Evolutionary conservation across 1,284 basidiomycete genomes (phyloP).

Genomic region (Exobasidium rhododendri): DNA sequence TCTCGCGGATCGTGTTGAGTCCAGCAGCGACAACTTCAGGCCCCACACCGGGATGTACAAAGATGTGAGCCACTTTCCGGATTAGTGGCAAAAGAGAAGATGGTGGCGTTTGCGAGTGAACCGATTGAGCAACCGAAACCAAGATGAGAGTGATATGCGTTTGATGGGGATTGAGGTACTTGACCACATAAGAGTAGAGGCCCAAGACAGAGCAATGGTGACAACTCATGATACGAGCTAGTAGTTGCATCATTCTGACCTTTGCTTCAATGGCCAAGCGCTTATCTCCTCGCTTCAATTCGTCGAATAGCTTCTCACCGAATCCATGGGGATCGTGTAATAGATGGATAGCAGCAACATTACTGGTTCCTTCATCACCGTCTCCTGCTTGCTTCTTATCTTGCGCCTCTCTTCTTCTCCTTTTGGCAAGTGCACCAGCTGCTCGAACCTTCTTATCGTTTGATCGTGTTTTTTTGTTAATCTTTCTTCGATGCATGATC

Average conservation of each 20-base stretch:
- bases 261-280: conserved; percentile 87
- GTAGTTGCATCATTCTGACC: conserved; percentile 92
- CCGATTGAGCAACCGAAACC: conserved; percentile 88
- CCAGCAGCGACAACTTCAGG: conserved; percentile 93
- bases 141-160: conserved; percentile 90
- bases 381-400: conserved; percentile 37
- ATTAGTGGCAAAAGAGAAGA: conserved; percentile 86
- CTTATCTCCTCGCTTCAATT: conserved; percentile 73
- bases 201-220: conserved; percentile 90
- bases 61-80: conserved; percentile 87
- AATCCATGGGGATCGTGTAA: conserved; percentile 95
- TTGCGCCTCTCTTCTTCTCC: conserved; percentile 33
- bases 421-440: conserved; percentile 41
- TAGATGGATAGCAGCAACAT: conserved; percentile 90
- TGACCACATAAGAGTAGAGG: conserved; percentile 95
- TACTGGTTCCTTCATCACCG: conserved; percentile 57
- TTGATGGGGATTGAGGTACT: conserved; percentile 88
- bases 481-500: conserved; percentile 48
- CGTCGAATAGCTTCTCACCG: conserved; percentile 88
- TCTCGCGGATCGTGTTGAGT: conserved; percentile 88
- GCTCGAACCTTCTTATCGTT: conserved; percentile 48
- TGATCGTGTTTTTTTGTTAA: conserved; percentile 50
- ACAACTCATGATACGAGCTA: conserved; percentile 87
- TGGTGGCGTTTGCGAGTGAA: conserved; percentile 92
- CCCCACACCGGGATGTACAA: conserved; percentile 95